Evolutionary conservation across 148 eudicot species (phyloP).

Genomic region (Dianthus caryophyllus): DNA sequence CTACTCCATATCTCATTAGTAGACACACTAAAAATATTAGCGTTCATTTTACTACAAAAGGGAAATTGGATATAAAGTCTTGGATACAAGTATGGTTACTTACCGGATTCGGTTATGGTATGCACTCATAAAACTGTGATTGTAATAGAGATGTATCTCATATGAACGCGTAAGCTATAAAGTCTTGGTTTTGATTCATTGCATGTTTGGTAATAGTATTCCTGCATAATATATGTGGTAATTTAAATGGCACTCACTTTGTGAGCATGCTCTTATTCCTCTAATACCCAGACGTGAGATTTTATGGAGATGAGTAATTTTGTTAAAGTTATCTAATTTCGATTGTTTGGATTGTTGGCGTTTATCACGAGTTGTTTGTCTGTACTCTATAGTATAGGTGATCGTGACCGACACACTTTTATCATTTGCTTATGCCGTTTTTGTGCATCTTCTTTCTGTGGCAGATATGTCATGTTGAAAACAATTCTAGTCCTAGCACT

Average conservation of each 20-base stretch:
- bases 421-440: conserved; percentile 7
- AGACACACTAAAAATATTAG: too few relatives aligned
- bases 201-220: background rate
- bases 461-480: conserved; percentile 65
- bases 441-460: conserved; percentile 7
- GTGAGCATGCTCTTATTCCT: too few relatives aligned
- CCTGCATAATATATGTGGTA: background rate
- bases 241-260: background rate
- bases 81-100: conserved; percentile 68
- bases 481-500: conserved; percentile 39
- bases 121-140: conserved; percentile 16
- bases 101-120: conserved; percentile 62
- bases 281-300: background rate
- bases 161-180: conserved; percentile 5
- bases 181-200: background rate
- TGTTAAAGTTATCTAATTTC: background rate
- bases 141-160: background rate
- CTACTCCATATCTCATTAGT: too few relatives aligned
- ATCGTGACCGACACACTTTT: too few relatives aligned
- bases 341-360: background rate
- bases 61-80: too few relatives aligned
- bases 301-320: background rate
- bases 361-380: too few relatives aligned
- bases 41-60: too few relatives aligned
- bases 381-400: too few relatives aligned